Percentiles rank a stretch among this genome's conserved stretches.
These are phyloP conservation scores for Tolypocladium ovalisporum DNA, from an alignment of 2,329 filamentous ascomycete species.

Conservation along the genomic window DNA sequence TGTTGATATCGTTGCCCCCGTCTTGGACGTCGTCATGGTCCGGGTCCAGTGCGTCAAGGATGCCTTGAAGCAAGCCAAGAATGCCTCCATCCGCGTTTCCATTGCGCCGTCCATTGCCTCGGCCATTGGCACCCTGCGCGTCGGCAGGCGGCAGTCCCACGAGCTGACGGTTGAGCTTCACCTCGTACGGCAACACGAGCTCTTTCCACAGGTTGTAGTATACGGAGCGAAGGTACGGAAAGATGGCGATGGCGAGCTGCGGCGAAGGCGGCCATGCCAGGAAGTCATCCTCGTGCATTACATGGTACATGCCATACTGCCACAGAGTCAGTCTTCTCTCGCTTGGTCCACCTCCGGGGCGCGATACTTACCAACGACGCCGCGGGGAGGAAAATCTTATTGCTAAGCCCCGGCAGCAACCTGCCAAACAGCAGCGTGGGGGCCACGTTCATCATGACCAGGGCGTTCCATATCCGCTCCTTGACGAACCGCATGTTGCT, in stretches of 20 bases:
- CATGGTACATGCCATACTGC: constrained; percentile 38
- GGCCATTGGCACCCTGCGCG: constrained; percentile 9
- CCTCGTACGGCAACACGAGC: constrained; percentile 35
- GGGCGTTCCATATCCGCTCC: constrained; percentile 19
- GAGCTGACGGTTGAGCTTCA: constrained; percentile 35
- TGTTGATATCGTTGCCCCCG: constrained; percentile 8
- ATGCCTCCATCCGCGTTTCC: constrained; percentile 19
- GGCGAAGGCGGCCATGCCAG: constrained; percentile 44
- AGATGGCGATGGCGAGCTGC: constrained; percentile 35
- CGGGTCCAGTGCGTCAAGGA: constrained; percentile 24
- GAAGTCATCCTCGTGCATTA: constrained; percentile 32
- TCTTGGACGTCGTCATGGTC: constrained; percentile 18
- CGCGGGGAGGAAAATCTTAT: constrained; percentile 29
- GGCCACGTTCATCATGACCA: constrained; percentile 32
- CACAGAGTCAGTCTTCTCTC: constrained; percentile 2
- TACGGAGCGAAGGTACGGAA: constrained; percentile 33
- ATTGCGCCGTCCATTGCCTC: constrained; percentile 8
- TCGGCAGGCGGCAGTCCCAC: constrained; percentile 25
- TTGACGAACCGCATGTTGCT: constrained; percentile 13
- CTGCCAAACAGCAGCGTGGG: constrained; percentile 34
- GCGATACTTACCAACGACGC: constrained; percentile 26
- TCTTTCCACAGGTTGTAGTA: constrained; percentile 37
- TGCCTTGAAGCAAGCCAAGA: constrained; percentile 22
- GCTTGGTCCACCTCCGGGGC: neutral
- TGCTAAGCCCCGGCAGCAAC: constrained; percentile 30